Base-by-base conservation (phyloP, 352 stramenopile genomes). In the Globisporangium polare region DNA sequence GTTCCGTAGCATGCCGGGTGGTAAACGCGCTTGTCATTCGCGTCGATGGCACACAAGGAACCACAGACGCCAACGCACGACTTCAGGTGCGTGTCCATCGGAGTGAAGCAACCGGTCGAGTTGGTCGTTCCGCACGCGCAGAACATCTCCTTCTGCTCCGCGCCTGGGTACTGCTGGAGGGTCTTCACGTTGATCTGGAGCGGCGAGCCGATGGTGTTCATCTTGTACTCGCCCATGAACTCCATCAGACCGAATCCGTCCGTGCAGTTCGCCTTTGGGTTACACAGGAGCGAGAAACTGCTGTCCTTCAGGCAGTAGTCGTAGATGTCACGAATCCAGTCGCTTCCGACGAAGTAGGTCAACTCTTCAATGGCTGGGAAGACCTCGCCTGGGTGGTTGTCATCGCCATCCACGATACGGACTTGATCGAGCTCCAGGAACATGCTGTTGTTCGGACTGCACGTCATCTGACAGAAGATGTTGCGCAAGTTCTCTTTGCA, bases 401-500 rank as follows among this genome's bases (percentile, higher is more conserved):
- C 72, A 42, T 84, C 66, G 20, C 74, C 72, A 20, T 63, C 26
- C 71, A 84, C 65, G 35, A 89, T 75, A 27, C 74, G 77, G 2
- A 89, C 67, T 63, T 87, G 72, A 22, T 74, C 71, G 13, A 85
- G 54, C 42, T 84, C 74, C 13, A 87, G 53, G 61, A 89, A 87
- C 53, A 85, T 68, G 10, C 73, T 80, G 67, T 89, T 86, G 68
- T 80, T 86, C 17, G 79, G 79, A 58, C 73, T 84, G 63, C 79
- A 89, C 27, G 79, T 78, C 58, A 86, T 81, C 53, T 84, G 73
- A 45, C 79, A 89, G 59, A 79, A 86, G 24, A 87, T 71, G 63
- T 89, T 86, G 60, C 77, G 79, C 58, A 89, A 68, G 42, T 87
- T 84, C 41, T 83, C 67, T 63, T 89, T 87, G 53, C 77, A 87